These are phyloP conservation scores for Entomortierella lignicola DNA, from an alignment of 192 early-diverging fungal genomes.

Conservation along the genomic window DNA sequence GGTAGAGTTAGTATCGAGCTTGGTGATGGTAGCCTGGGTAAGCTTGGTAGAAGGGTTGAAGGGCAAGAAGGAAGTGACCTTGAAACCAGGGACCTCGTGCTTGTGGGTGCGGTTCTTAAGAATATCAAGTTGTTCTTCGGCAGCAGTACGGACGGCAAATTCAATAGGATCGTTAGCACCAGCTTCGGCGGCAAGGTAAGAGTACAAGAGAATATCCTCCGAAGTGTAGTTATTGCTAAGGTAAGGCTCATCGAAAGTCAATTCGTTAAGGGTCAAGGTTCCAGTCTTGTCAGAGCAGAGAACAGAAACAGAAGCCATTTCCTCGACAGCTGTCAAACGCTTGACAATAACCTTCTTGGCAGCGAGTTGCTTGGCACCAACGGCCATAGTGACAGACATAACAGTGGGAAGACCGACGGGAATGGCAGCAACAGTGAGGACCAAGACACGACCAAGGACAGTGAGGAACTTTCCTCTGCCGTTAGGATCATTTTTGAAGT, in stretches of 20 bases:
- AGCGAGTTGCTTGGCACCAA: constrained; percentile 89
- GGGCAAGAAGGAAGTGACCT: constrained; percentile 86
- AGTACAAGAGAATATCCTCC: constrained; percentile 82
- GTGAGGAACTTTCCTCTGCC: constrained; percentile 65
- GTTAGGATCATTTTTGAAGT: constrained; percentile 53
- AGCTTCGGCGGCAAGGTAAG: constrained; percentile 83
- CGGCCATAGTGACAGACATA: constrained; percentile 92
- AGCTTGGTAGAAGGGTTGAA: constrained; percentile 91
- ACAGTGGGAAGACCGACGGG: constrained; percentile 91
- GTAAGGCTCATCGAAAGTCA: constrained; percentile 87
- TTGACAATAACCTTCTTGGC: constrained; percentile 92
- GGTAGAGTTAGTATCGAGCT: constrained; percentile 73
- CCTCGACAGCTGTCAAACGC: constrained; percentile 90
- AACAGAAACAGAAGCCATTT: constrained; percentile 86
- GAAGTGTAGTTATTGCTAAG: constrained; percentile 72
- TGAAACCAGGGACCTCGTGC: constrained; percentile 88
- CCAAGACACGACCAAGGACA: constrained; percentile 76
- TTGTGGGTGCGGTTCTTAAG: constrained; percentile 70
- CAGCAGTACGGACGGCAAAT: constrained; percentile 83
- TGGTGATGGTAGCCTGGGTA: constrained; percentile 83
- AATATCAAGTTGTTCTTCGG: constrained; percentile 69
- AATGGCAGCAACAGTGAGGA: constrained; percentile 90
- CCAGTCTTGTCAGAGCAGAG: constrained; percentile 86
- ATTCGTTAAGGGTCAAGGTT: constrained; percentile 89
- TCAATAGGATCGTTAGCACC: constrained; percentile 90